Conservation (phyloP, 2,329 filamentous ascomycete species). For the Tympanopsis confertula region DNA sequence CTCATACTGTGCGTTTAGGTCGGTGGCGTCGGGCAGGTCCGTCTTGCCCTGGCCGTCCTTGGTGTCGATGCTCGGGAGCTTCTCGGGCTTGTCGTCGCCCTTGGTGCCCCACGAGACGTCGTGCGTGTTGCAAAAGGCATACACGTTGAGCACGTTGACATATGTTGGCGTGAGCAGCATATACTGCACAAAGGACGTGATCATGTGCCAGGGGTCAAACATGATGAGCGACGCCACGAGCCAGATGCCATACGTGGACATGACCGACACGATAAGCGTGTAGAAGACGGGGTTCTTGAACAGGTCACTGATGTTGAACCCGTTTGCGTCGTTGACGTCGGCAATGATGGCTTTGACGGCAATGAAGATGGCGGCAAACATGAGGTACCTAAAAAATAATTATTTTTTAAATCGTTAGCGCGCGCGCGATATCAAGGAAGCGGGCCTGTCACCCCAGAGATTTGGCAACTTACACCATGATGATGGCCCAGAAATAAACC, state of each 20-base stretch:
- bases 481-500: constrained; percentile 95
- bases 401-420: no score
- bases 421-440: background rate
- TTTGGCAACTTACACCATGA: constrained; percentile 65
- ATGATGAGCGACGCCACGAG: constrained; percentile 83
- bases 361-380: constrained; percentile 91
- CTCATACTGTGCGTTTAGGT: constrained; percentile 91
- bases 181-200: constrained; percentile 88
- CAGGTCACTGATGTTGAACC: constrained; percentile 61
- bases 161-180: constrained; percentile 90
- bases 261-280: constrained; percentile 82
- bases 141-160: constrained; percentile 97
- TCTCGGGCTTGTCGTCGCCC: constrained; percentile 89
- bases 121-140: constrained; percentile 96
- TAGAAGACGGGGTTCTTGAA: constrained; percentile 86
- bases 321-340: constrained; percentile 46
- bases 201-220: constrained; percentile 98
- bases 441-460: background rate
- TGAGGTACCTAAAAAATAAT: constrained; percentile 54
- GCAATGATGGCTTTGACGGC: constrained; percentile 74
- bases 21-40: constrained; percentile 86
- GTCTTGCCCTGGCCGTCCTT: constrained; percentile 88
- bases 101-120: constrained; percentile 98
- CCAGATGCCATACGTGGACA: constrained; percentile 89
- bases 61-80: constrained; percentile 75